phyloP scores from a whole-genome alignment of 1,139 yeast genomes.

The Debaryomyces fabryi region DNA sequence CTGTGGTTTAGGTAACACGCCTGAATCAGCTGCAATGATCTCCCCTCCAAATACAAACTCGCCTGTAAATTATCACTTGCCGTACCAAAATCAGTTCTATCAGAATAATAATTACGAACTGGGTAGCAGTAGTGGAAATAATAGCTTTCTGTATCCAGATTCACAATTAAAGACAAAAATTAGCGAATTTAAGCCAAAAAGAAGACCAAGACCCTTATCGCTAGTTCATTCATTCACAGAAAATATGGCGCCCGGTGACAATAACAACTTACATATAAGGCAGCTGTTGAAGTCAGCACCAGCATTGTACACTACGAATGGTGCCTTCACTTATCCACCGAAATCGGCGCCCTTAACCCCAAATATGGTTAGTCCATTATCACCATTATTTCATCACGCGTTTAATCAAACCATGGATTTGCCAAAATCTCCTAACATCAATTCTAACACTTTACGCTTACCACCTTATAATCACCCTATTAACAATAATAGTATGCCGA shows the following conservation, averaged over 20 bases:
- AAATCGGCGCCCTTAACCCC: constrained; percentile 33
- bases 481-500: not conserved
- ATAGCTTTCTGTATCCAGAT: constrained; percentile 1
- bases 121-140: not conserved
- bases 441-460: constrained; percentile 1
- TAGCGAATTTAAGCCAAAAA: constrained; percentile 40
- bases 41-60: constrained; percentile 26
- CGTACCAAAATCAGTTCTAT: not conserved
- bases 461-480: constrained; percentile 1
- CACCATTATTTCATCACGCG: constrained; percentile 46
- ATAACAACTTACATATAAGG: constrained; percentile 1
- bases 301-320: constrained; percentile 3
- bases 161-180: constrained; percentile 21
- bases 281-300: constrained; percentile 15
- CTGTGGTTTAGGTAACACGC: constrained; percentile 4
- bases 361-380: constrained; percentile 41
- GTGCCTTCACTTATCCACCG: constrained; percentile 10
- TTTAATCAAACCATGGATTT: constrained; percentile 29
- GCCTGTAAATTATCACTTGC: constrained; percentile 6
- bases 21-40: constrained; percentile 13
- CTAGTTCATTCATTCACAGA: constrained; percentile 40
- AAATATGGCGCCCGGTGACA: constrained; percentile 27
- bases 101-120: not conserved
- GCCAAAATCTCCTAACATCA: constrained; percentile 6
- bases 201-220: constrained; percentile 47